A percentile compares a stretch with the other conserved stretches of the same genome.
Evolutionary conservation across 2,329 filamentous ascomycete genomes (phyloP).

Genomic region (Aureobasidium sp.): DNA sequence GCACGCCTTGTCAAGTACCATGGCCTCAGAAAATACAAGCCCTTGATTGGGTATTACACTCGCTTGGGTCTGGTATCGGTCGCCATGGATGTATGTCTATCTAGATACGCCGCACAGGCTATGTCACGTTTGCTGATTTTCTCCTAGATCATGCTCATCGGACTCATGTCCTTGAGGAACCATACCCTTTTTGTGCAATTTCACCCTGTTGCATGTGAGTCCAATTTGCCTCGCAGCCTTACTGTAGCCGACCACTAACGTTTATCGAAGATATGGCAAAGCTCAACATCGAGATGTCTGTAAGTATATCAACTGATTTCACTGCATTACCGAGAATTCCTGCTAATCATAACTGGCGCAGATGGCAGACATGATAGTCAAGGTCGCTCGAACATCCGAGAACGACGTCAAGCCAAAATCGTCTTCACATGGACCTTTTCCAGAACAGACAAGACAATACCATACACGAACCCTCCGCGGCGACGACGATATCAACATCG

Average conservation of each 20-base stretch:
- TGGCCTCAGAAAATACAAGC: slow-evolving; percentile 43
- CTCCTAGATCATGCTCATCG: slow-evolving; percentile 10
- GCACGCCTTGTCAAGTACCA: slow-evolving; percentile 37
- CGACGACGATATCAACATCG: not conserved
- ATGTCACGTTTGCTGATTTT: not conserved
- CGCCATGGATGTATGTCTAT: slow-evolving; percentile 34
- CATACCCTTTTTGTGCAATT: slow-evolving; percentile 37
- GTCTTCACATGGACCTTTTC: not conserved
- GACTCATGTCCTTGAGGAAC: slow-evolving; percentile 8
- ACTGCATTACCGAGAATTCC: not conserved
- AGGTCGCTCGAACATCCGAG: slow-evolving; percentile 23
- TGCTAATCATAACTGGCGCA: not conserved
- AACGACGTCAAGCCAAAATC: slow-evolving; percentile 1
- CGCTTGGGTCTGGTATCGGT: slow-evolving; percentile 43
- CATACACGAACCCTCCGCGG: not conserved
- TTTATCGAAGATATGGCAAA: slow-evolving; percentile 33
- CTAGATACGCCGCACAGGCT: not conserved
- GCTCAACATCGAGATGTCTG: slow-evolving; percentile 43
- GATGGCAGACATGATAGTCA: slow-evolving; percentile 37
- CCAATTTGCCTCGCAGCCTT: not conserved
- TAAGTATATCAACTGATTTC: not conserved
- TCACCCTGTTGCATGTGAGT: slow-evolving; percentile 32
- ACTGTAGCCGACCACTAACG: not conserved
- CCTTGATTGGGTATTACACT: slow-evolving; percentile 43
- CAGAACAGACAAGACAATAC: not conserved